These are phyloP conservation scores for Spiromastix sp. DNA, from an alignment of 2,329 filamentous ascomycete species.

Conservation along the genomic window DNA sequence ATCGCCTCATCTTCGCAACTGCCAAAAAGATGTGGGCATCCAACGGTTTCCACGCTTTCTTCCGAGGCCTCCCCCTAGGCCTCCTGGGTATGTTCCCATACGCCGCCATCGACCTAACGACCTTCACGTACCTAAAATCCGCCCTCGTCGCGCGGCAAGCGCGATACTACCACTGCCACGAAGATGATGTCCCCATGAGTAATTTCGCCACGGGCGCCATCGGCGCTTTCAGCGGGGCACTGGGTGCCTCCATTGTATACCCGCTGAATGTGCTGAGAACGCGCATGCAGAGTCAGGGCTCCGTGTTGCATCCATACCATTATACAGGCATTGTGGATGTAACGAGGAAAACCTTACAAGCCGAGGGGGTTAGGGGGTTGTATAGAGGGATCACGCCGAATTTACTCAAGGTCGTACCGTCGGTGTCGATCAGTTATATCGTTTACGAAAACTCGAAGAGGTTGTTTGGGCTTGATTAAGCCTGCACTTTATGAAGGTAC, in stretches of 20 bases:
- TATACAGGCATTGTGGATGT: conserved; percentile 91
- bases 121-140: conserved; percentile 85
- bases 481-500: too few species aligned
- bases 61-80: conserved; percentile 88
- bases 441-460: conserved; percentile 86
- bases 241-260: conserved; percentile 90
- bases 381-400: conserved; percentile 96
- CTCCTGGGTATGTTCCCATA: conserved; percentile 96
- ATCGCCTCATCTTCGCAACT: conserved; percentile 70
- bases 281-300: conserved; percentile 86
- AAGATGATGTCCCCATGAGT: conserved; percentile 71
- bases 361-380: conserved; percentile 74
- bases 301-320: conserved; percentile 76
- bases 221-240: conserved; percentile 80
- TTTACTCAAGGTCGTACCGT: conserved; percentile 88
- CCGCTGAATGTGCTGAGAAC: conserved; percentile 90
- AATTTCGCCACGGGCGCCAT: conserved; percentile 81
- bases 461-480: conserved; percentile 45
- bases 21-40: conserved; percentile 76
- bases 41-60: conserved; percentile 66
- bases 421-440: conserved; percentile 89
- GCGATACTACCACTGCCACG: conserved; percentile 56
- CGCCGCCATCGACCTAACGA: conserved; percentile 90
- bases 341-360: conserved; percentile 66
- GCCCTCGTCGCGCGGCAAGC: conserved; percentile 62